Percentiles rank a stretch among this genome's conserved stretches.
phyloP scores from a whole-genome alignment of 2,329 filamentous ascomycete genomes.

The Chaetomiaceae sp. region DNA sequence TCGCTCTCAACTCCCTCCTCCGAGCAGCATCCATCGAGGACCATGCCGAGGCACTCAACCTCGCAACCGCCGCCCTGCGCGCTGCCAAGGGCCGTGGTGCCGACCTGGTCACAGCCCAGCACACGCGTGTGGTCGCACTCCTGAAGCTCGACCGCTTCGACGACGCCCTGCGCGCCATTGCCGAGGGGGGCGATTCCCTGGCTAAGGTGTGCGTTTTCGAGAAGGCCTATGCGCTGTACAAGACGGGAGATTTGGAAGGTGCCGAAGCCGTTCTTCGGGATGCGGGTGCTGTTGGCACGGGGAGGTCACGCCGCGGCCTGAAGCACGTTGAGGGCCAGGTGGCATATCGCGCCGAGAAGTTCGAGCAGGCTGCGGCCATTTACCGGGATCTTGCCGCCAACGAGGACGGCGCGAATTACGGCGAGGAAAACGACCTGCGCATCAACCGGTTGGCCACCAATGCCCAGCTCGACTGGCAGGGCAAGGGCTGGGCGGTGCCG shows the following conservation, averaged over 20 bases:
- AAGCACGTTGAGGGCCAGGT: conserved; percentile 60
- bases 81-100: conserved; percentile 51
- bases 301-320: conserved; percentile 26
- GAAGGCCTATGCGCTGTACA: conserved; percentile 80
- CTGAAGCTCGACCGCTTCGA: conserved; percentile 79
- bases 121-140: conserved; percentile 68
- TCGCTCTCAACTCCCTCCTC: conserved; percentile 51
- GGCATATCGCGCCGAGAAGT: conserved; percentile 71
- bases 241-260: conserved; percentile 63
- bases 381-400: conserved; percentile 55
- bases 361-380: conserved; percentile 59
- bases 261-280: conserved; percentile 46
- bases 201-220: conserved; percentile 61
- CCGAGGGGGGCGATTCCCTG: conserved; percentile 57
- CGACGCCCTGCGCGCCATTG: conserved; percentile 67
- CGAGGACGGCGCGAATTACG: conserved; percentile 40
- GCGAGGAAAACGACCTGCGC: conserved; percentile 68
- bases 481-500: conserved; percentile 47
- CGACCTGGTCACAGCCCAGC: conserved; percentile 50
- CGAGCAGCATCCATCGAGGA: conserved; percentile 57
- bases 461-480: conserved; percentile 69
- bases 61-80: conserved; percentile 58
- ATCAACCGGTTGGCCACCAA: conserved; percentile 72
- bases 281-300: conserved; percentile 4
- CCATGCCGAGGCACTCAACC: conserved; percentile 67